Base-by-base conservation (phyloP, 306 rosid species). In the Cicer arietinum region DNA sequence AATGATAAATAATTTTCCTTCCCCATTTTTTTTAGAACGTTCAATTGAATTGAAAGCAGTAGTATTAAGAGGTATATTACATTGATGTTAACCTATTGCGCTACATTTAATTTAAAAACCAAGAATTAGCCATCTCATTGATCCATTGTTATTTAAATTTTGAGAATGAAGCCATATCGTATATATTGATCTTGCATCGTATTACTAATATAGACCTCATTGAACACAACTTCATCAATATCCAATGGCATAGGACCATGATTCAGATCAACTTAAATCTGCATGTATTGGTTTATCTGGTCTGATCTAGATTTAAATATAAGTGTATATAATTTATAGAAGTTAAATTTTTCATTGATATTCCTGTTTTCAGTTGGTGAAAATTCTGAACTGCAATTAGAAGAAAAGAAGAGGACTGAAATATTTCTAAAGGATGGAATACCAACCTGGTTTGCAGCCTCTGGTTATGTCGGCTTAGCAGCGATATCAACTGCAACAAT, bases 391-490 rank as follows among this genome's bases (percentile, higher is more conserved):
- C 79, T 86, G 71, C 57, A 65, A 35, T 53, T 51, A 52, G 97
- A 90, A 79, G 77, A 88, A 57, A 89, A 77, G 75, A 85, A 46
- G 75, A 86, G 89, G 88, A 87, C 86, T 43, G 92, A 79, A 71
- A 63, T 90, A 78, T 94, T 94, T 85, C 85, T 94, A 1, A 92
- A 86, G 85, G 99, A 92, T 67, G 18, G 87, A 44, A 92, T 94
- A 59, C 96, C 98, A 7, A 65, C 88, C 63, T 95, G 98, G 98
- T 66, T 95, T 51, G 99, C 99, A 7, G 90, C 88, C 35, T 82
- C 98, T 9, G 99, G 96, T 67, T 95, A 92, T 47, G 88, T 89
- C 60, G 95, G 88, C 62, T 74, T 95, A 48, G 93, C 91, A 18
- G 98, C 89, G 4, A 86, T 92, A 74, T 92, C 97, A 9, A 82